Conservation (phyloP, 306 rosid species). For the Trifolium repens region DNA sequence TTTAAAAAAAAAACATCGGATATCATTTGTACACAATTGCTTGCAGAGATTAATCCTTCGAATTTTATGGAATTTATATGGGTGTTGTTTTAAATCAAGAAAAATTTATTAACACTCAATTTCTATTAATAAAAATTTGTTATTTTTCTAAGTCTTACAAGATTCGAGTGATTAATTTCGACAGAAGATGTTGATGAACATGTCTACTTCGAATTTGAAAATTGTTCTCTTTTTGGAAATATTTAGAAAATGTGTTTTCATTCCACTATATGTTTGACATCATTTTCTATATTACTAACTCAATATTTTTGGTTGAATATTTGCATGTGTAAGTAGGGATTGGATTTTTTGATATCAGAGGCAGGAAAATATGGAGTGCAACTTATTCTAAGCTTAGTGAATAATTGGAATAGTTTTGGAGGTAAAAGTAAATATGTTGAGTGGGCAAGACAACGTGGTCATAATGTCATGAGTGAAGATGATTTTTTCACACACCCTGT, state of each 20-base stretch:
- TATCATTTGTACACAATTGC: too few relatives aligned
- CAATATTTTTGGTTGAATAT: not conserved
- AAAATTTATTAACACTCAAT: too few relatives aligned
- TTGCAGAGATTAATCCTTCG: too few relatives aligned
- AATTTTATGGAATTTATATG: too few relatives aligned
- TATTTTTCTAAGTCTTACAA: too few relatives aligned
- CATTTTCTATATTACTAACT: not conserved
- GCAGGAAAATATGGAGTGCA: constrained; percentile 20
- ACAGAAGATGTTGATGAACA: too few relatives aligned
- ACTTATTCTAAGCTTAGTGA: constrained; percentile 29
- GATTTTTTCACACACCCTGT: constrained; percentile 21
- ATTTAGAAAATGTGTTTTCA: not conserved
- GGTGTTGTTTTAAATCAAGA: too few relatives aligned
- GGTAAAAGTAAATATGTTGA: constrained; percentile 27
- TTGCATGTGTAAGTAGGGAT: constrained; percentile 2
- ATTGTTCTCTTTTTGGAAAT: too few relatives aligned
- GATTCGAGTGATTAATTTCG: too few relatives aligned
- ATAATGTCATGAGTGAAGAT: not conserved
- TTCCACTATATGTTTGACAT: not conserved
- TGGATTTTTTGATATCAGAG: constrained; percentile 41
- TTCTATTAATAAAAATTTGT: too few relatives aligned
- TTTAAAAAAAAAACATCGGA: too few relatives aligned
- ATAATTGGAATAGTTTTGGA: constrained; percentile 32
- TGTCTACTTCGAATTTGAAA: too few relatives aligned
- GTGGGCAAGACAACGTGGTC: constrained; percentile 35